These are phyloP conservation scores for Leishmania mexicana DNA, from an alignment of 208 protist species.

Conservation along the genomic window DNA sequence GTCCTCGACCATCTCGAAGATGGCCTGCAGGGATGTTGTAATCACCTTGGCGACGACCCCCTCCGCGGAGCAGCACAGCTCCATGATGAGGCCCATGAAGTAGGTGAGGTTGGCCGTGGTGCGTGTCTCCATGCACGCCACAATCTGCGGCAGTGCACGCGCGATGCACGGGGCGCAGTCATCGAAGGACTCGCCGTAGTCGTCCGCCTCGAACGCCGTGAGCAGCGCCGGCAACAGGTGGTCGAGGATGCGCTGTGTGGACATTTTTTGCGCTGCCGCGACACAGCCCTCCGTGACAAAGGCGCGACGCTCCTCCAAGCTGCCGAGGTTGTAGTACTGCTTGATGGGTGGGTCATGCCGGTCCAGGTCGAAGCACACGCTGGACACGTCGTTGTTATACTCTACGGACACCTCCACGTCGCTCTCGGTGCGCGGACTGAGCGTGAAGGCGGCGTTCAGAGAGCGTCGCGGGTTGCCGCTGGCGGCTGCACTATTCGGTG, in stretches of 20 bases:
- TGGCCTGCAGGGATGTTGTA: conserved; percentile 36
- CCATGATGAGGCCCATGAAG: conserved; percentile 82
- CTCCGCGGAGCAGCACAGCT: conserved; percentile 66
- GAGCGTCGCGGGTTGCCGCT: conserved; percentile 44
- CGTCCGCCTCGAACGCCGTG: conserved; percentile 56
- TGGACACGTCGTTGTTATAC: conserved; percentile 32
- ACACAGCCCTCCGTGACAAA: conserved; percentile 56
- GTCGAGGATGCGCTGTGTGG: conserved; percentile 50
- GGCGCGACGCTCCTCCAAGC: conserved; percentile 52
- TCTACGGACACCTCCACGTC: conserved; percentile 33
- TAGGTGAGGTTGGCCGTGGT: conserved; percentile 46
- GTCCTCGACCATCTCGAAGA: conserved; percentile 47
- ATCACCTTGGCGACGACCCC: conserved; percentile 44
- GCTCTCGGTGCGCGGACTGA: conserved; percentile 59
- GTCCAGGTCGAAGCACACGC: conserved; percentile 51
- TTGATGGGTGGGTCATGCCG: conserved; percentile 32
- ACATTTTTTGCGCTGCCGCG: conserved; percentile 51
- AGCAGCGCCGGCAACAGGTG: conserved; percentile 68
- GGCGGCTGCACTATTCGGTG: background rate
- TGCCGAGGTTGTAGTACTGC: conserved; percentile 40
- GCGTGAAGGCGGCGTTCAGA: conserved; percentile 67
- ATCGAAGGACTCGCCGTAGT: conserved; percentile 62
- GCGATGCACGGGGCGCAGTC: conserved; percentile 61
- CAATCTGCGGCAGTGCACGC: conserved; percentile 49
- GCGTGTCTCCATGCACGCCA: conserved; percentile 39